Percentiles rank a stretch among this genome's conserved stretches.
Conservation (phyloP, 148 eudicot genomes). For the Euryodendron excelsum region DNA sequence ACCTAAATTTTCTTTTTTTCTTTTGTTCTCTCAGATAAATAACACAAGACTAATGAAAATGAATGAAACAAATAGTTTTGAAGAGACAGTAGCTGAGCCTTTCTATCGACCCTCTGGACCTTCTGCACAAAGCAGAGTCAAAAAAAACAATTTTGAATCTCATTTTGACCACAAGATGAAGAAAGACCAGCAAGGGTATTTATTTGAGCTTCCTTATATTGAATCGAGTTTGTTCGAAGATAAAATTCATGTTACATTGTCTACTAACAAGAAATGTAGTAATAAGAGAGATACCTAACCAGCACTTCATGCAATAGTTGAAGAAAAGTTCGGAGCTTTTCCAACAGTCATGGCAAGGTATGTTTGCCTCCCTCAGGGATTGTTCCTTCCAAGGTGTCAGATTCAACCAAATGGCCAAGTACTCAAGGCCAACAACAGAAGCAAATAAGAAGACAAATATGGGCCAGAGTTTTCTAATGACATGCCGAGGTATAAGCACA, state of each 20-base stretch:
- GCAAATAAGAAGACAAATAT: conserved; percentile 72
- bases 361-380: conserved; percentile 27
- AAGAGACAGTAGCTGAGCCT: too few relatives aligned
- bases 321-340: conserved; percentile 55
- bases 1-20: neutral
- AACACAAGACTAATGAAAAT: neutral
- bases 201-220: neutral
- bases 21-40: neutral
- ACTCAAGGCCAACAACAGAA: conserved; percentile 64
- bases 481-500: conserved; percentile 61
- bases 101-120: too few relatives aligned
- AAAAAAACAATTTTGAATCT: too few relatives aligned
- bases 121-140: too few relatives aligned
- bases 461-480: conserved; percentile 79
- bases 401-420: conserved; percentile 72
- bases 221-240: neutral
- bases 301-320: conserved; percentile 67
- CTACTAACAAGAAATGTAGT: neutral
- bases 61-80: too few relatives aligned
- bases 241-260: neutral
- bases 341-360: conserved; percentile 88
- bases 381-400: conserved; percentile 8
- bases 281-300: conserved; percentile 62
- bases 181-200: too few relatives aligned
- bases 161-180: too few relatives aligned